phyloP scores from a whole-genome alignment of 164 flowering plant species.

The Magnolia sinica region DNA sequence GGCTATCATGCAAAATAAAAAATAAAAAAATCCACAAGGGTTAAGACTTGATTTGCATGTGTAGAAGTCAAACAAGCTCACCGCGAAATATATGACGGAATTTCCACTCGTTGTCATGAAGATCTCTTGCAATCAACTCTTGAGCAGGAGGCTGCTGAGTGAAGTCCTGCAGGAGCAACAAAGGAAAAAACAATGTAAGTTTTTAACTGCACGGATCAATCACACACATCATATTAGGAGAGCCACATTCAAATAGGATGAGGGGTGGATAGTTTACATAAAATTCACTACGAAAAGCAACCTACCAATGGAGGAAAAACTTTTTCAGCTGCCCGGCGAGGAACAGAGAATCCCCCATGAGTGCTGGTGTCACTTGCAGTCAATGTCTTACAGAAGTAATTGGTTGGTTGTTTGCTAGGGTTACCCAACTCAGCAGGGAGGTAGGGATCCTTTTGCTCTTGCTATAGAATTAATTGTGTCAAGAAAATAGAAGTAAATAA shows the following conservation, averaged over 20 bases:
- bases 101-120: slow-evolving; percentile 92
- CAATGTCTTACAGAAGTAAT: slow-evolving; percentile 85
- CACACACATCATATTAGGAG: background rate
- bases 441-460: slow-evolving; percentile 84
- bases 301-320: slow-evolving; percentile 86
- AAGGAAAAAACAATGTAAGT: background rate
- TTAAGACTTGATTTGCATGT: too few species aligned
- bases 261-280: background rate
- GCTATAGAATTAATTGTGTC: slow-evolving; percentile 36
- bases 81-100: slow-evolving; percentile 93
- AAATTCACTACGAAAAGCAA: slow-evolving; percentile 8
- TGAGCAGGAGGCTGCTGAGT: slow-evolving; percentile 90
- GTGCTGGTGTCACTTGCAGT: slow-evolving; percentile 95
- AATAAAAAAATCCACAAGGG: background rate
- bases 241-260: background rate
- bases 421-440: slow-evolving; percentile 75
- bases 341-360: slow-evolving; percentile 96
- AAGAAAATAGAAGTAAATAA: background rate
- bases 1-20: background rate
- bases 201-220: background rate
- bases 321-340: slow-evolving; percentile 93
- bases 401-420: slow-evolving; percentile 81
- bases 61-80: slow-evolving; percentile 21
- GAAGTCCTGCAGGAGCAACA: slow-evolving; percentile 56
- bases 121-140: slow-evolving; percentile 88